These are phyloP conservation scores for Phytomonas sp. DNA, from an alignment of 208 protist species.

Conservation along the genomic window DNA sequence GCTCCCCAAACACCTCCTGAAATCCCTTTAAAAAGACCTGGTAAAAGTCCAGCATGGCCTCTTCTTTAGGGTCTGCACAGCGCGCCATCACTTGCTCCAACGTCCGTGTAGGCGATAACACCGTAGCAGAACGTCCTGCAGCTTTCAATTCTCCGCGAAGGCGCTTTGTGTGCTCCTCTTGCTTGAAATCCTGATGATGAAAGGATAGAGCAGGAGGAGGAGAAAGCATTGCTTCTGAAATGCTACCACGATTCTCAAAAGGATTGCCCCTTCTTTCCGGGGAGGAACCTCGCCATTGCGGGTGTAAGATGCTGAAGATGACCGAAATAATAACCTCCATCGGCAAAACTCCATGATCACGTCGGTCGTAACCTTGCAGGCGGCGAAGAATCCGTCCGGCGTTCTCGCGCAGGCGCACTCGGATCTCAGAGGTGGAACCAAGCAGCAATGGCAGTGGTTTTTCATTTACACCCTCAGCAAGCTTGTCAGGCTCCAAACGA, in stretches of 20 bases:
- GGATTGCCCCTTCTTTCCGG: background rate
- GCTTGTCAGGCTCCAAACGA: no score
- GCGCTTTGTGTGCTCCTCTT: background rate
- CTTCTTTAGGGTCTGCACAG: slow-evolving; percentile 31
- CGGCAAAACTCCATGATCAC: slow-evolving; percentile 45
- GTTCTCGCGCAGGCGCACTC: slow-evolving; percentile 19
- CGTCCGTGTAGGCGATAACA: slow-evolving; percentile 41
- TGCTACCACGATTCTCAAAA: background rate
- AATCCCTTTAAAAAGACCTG: slow-evolving; percentile 45
- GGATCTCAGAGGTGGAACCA: slow-evolving; percentile 6
- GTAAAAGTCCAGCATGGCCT: slow-evolving; percentile 40
- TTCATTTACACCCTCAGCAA: no score
- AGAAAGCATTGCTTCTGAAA: no score
- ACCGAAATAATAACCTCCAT: slow-evolving; percentile 56
- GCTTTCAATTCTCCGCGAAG: no score
- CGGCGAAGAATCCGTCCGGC: slow-evolving; percentile 42
- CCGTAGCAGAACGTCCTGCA: slow-evolving; percentile 15
- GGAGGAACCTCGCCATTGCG: no score
- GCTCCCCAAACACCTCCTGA: slow-evolving; percentile 65
- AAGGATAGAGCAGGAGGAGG: no score
- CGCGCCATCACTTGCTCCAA: slow-evolving; percentile 33
- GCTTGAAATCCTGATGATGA: background rate
- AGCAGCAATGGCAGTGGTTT: background rate
- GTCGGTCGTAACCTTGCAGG: slow-evolving; percentile 51
- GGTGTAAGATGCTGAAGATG: slow-evolving; percentile 3